These are phyloP conservation scores for Rhodosporidiobolus sp. DNA, from an alignment of 768 basidiomycete species.

Conservation along the genomic window DNA sequence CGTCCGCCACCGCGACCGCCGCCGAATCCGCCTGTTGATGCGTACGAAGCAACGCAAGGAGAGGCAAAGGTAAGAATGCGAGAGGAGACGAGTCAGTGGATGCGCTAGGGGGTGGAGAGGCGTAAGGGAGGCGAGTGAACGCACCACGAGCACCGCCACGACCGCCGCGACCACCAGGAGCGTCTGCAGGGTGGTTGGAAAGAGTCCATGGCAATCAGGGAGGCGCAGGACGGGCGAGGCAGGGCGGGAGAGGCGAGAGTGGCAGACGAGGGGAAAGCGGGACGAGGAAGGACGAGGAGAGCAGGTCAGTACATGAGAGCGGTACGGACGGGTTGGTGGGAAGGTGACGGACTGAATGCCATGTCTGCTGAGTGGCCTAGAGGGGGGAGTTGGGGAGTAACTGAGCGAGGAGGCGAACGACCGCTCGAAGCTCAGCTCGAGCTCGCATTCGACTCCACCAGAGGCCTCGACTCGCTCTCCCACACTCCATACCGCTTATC, in stretches of 20 bases:
- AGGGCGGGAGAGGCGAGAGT: neutral
- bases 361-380: neutral
- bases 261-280: neutral
- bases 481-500: too few relatives aligned
- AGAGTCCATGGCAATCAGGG: too few relatives aligned
- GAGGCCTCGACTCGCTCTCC: too few relatives aligned
- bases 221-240: neutral
- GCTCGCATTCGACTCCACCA: neutral
- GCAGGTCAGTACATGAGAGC: neutral
- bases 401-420: too few relatives aligned
- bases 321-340: neutral
- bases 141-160: constrained; percentile 9
- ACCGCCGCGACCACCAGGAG: constrained; percentile 18
- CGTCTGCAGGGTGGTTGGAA: neutral
- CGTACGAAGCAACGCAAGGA: neutral
- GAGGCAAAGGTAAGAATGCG: neutral
- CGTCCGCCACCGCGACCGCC: constrained; percentile 50
- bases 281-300: neutral
- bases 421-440: neutral
- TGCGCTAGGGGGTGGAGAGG: neutral
- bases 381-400: neutral
- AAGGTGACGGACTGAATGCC: constrained; percentile 31
- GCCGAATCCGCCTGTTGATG: neutral
- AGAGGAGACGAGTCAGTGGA: neutral
- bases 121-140: neutral